Conservation (phyloP, 2,329 filamentous ascomycete genomes). For the Sarocladiaceae sp. region DNA sequence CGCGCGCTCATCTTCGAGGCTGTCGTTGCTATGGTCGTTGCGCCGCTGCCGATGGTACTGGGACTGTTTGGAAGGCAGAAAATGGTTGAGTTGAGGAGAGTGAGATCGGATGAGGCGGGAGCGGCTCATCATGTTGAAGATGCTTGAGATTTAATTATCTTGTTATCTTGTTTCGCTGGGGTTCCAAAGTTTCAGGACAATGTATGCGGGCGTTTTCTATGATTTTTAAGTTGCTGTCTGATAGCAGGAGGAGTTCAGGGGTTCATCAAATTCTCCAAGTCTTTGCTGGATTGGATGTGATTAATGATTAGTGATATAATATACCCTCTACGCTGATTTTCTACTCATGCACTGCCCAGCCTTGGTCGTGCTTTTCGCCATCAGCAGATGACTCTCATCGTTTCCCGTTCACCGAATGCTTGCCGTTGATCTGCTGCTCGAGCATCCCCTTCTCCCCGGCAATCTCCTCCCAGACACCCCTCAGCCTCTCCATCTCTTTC, state of each 20-base stretch:
- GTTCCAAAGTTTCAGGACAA: no score
- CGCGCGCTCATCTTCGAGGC: slow-evolving; percentile 73
- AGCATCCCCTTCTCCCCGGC: slow-evolving; percentile 15
- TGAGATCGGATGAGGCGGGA: slow-evolving; percentile 35
- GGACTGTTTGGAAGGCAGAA: slow-evolving; percentile 61
- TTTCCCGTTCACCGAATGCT: no score
- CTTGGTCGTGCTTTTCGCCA: no score
- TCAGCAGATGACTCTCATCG: no score
- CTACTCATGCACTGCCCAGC: no score
- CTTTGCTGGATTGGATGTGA: no score
- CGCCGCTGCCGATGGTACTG: slow-evolving; percentile 62
- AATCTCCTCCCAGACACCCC: slow-evolving; percentile 56
- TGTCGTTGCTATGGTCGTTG: slow-evolving; percentile 56
- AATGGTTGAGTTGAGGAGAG: slow-evolving; percentile 43
- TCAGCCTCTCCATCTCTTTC: slow-evolving; percentile 65
- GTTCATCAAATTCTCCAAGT: no score
- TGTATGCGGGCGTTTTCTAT: no score
- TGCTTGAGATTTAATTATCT: neutral
- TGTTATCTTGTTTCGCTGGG: neutral
- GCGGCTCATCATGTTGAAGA: neutral
- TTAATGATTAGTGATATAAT: no score
- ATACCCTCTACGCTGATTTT: no score
- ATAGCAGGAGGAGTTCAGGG: neutral
- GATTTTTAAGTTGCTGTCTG: neutral
- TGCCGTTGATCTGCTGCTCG: slow-evolving; percentile 5